These are phyloP conservation scores for Leccinum ochraceum DNA, from an alignment of 768 basidiomycete species.

Conservation along the genomic window DNA sequence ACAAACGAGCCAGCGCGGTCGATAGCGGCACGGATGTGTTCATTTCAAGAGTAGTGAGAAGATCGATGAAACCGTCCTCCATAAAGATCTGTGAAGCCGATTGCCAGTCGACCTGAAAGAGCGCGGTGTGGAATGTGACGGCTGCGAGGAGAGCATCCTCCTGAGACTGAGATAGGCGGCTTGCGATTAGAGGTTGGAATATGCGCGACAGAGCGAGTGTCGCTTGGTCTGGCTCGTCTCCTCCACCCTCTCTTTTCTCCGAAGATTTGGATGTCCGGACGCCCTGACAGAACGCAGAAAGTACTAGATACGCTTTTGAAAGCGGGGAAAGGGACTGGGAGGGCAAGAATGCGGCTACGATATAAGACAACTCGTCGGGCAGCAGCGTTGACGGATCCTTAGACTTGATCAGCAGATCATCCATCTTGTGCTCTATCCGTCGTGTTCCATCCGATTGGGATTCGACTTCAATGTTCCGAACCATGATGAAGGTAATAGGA, in stretches of 20 bases:
- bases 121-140: conserved; percentile 68
- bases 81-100: conserved; percentile 65
- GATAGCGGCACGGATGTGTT: conserved; percentile 49
- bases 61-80: conserved; percentile 61
- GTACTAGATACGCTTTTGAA: conserved; percentile 69
- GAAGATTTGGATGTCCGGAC: conserved; percentile 42
- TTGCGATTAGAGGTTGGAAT: conserved; percentile 52
- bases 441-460: neutral
- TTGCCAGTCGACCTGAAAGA: conserved; percentile 81
- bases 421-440: conserved; percentile 20
- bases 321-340: conserved; percentile 44
- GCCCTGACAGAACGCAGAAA: conserved; percentile 69
- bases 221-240: conserved; percentile 43
- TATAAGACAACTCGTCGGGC: conserved; percentile 55
- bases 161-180: conserved; percentile 55
- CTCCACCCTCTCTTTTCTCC: conserved; percentile 36
- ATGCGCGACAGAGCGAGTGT: conserved; percentile 50
- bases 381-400: conserved; percentile 39
- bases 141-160: conserved; percentile 54
- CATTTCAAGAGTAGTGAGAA: conserved; percentile 67
- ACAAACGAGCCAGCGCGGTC: conserved; percentile 66
- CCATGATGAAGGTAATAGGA: conserved; percentile 11
- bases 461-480: conserved; percentile 1
- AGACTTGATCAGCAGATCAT: conserved; percentile 35
- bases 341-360: conserved; percentile 55